Evolutionary conservation across 352 stramenopile species (phyloP), one percentile per base, ranked within the genome.

Genomic region (Globisporangium ultimum): DNA sequence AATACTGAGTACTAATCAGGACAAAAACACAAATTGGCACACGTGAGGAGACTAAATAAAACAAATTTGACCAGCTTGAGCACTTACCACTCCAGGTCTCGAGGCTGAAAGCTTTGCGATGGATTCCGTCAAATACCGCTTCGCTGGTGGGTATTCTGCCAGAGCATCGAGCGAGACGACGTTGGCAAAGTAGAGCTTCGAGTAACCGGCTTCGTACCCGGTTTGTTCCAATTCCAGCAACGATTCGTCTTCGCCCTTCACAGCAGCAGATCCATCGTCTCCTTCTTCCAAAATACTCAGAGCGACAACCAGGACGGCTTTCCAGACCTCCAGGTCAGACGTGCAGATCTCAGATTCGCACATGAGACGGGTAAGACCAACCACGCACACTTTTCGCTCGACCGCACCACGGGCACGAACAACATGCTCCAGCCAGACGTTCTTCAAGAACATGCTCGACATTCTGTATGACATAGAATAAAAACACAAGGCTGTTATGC

Each of bases 121-220:
- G 15, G 74, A 88, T 36, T 88, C 78, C 5, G 74, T 73, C 58
- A 93, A 65, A 49, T 88, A 93, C 45, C 75, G 74, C 46, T 79
- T 80, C 43, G 77, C 60, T 7, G 67, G 53, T 0, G 74, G 66
- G 62, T 97, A 87, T 51, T 97, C 84, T 15, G 77, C 61, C 57
- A 98, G 87, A 28, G 87, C 80, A 71, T 98, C 95, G 51, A 92
- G 78, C 0, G 78, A 64, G 40, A 87, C 78, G 38, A 91, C 79
- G 0, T 82, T 89, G 11, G 94, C 95, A 72, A 98, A 98, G 60
- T 96, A 92, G 17, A 98, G 70, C 58, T 95, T 93, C 14, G 94
- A 97, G 72, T 95, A 98, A 10, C 90, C 89, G 38, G 94, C 87
- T 82, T 98, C 94, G 63, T 98, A 98, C 22, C 88, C 84, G 3